Evolutionary conservation across 257 asterid genomes (phyloP).

Genomic region (Galeopsis tetrahit): DNA sequence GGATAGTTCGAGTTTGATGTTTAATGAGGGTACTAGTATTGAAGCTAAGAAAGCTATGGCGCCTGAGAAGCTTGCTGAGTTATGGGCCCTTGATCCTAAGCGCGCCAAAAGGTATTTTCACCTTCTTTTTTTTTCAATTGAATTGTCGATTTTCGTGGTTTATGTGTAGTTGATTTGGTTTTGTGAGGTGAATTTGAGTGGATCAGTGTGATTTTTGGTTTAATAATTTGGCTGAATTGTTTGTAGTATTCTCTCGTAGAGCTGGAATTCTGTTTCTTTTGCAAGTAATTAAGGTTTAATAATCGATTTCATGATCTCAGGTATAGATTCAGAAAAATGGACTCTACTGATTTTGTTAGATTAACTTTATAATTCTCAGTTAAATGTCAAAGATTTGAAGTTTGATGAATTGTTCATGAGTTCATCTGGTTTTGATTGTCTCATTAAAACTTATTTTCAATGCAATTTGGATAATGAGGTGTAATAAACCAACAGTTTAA

Average conservation of each 20-base stretch:
- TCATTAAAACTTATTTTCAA: background rate
- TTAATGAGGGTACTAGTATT: conserved; percentile 54
- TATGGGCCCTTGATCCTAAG: conserved; percentile 95
- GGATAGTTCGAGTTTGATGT: conserved; percentile 68
- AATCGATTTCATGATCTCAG: background rate
- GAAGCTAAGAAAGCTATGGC: conserved; percentile 98
- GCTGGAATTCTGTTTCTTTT: conserved; percentile 6
- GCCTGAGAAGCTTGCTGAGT: conserved; percentile 93
- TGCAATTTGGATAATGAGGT: background rate
- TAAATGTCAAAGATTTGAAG: background rate
- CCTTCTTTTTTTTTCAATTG: background rate
- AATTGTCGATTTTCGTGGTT: background rate
- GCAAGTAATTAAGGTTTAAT: background rate
- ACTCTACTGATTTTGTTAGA: background rate
- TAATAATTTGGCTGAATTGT: no score
- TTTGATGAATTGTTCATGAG: background rate
- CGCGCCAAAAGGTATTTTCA: conserved; percentile 81
- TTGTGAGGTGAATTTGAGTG: background rate
- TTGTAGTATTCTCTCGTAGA: background rate
- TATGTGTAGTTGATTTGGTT: background rate
- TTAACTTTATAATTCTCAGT: background rate
- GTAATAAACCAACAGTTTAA: background rate
- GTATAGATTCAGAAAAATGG: conserved; percentile 1
- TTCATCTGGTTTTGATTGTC: background rate
- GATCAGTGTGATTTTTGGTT: conserved; percentile 28